Evolutionary conservation across 2,329 filamentous ascomycete species (phyloP).

Genomic region (Stachybotrys chlorohalonatus): DNA sequence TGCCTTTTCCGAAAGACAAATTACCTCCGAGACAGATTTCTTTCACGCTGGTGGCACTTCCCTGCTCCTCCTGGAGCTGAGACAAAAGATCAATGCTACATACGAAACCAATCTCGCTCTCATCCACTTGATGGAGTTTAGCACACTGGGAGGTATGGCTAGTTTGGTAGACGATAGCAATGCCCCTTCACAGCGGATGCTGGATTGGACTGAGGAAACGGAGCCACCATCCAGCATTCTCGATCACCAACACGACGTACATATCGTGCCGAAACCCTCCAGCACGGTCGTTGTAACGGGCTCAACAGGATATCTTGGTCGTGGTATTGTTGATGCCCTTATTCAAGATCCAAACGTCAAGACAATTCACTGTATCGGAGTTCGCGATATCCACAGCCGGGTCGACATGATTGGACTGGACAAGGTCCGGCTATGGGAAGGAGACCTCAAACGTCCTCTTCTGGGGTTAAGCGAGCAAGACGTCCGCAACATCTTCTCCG

Average conservation of each 20-base stretch:
- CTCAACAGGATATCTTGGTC: not conserved
- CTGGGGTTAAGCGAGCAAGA: not conserved
- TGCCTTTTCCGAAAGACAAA: conserved; percentile 6
- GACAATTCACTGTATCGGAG: not conserved
- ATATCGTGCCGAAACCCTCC: not conserved
- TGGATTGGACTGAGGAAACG: not conserved
- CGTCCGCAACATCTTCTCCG: not conserved
- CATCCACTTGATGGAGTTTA: not conserved
- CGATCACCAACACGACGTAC: not conserved
- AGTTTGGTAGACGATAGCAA: not conserved
- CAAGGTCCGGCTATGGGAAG: not conserved
- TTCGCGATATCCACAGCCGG: not conserved
- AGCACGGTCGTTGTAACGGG: not conserved
- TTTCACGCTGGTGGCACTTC: conserved; percentile 34
- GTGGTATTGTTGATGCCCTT: not conserved
- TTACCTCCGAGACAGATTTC: conserved; percentile 24
- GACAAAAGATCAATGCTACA: not conserved
- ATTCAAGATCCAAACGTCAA: not conserved
- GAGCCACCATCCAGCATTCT: not conserved
- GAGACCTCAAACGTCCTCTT: not conserved
- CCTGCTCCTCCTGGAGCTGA: conserved; percentile 26
- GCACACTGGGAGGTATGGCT: not conserved
- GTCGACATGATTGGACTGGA: not conserved
- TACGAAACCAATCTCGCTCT: not conserved
- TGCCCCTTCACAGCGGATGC: no score